Evolutionary conservation across 2,329 filamentous ascomycete genomes (phyloP).

Genomic region (Zasmidium angulare): DNA sequence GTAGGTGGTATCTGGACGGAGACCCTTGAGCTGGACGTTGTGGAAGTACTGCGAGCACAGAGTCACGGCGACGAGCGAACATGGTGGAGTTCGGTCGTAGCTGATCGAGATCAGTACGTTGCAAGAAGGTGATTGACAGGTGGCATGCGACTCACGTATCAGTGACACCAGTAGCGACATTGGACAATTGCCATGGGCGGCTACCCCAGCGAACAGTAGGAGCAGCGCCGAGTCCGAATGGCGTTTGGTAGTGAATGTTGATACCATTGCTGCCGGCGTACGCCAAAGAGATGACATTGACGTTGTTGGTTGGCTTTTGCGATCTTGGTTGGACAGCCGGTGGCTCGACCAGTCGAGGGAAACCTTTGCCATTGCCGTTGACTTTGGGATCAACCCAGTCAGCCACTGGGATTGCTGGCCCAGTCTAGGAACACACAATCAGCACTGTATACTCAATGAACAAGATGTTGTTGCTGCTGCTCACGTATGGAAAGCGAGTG

Average conservation of each 20-base stretch:
- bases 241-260: conserved; percentile 56
- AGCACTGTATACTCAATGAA: background rate
- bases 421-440: conserved; percentile 39
- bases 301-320: conserved; percentile 50
- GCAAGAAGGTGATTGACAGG: background rate
- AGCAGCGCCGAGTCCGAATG: conserved; percentile 50
- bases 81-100: conserved; percentile 54
- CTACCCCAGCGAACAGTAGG: conserved; percentile 49
- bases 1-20: conserved; percentile 49
- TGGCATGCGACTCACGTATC: conserved; percentile 39
- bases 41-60: conserved; percentile 56
- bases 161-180: conserved; percentile 40
- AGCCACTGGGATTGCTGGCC: conserved; percentile 49
- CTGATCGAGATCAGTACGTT: conserved; percentile 33
- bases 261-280: conserved; percentile 49
- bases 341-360: conserved; percentile 50
- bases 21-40: conserved; percentile 46
- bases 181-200: conserved; percentile 32
- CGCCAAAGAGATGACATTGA: conserved; percentile 53
- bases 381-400: conserved; percentile 53
- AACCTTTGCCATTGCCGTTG: conserved; percentile 56
- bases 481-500: conserved; percentile 38
- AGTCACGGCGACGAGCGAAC: conserved; percentile 47
- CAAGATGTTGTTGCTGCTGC: background rate
- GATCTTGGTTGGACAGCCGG: conserved; percentile 50